A percentile compares a stretch with the other conserved stretches of the same genome.
Evolutionary conservation across 2,329 filamentous ascomycete genomes (phyloP).

Genomic region (Byssochlamys sp.): DNA sequence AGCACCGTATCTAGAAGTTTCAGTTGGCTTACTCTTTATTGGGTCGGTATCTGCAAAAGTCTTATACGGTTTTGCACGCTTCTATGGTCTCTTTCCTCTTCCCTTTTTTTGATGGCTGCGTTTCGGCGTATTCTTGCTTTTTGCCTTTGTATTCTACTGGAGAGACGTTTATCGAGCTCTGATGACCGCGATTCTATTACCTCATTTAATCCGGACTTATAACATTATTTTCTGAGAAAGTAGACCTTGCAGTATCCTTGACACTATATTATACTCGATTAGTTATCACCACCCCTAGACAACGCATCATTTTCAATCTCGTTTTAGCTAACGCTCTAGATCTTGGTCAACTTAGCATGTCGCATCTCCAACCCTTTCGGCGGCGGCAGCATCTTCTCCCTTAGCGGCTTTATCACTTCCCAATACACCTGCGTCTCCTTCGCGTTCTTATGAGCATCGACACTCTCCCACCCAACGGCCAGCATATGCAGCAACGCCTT

Average conservation of each 20-base stretch:
- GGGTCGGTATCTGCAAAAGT: constrained; percentile 5
- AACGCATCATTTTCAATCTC: background rate
- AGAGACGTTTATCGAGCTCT: constrained; percentile 12
- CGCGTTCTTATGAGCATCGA: constrained; percentile 41
- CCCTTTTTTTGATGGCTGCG: constrained; percentile 3
- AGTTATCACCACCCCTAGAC: background rate
- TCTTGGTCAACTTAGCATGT: constrained; percentile 33
- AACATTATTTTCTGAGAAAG: background rate
- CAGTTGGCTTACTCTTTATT: constrained; percentile 1
- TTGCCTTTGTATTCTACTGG: constrained; percentile 25
- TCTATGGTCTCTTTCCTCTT: constrained; percentile 11
- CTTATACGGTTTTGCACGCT: constrained; percentile 9
- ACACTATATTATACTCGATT: background rate
- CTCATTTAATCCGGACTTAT: constrained; percentile 3
- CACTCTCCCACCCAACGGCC: constrained; percentile 44
- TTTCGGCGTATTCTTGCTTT: constrained; percentile 12
- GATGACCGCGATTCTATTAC: background rate
- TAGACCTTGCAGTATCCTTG: constrained; percentile 1
- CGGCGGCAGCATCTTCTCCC: constrained; percentile 28
- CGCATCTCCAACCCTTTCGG: constrained; percentile 36
- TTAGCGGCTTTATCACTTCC: constrained; percentile 32
- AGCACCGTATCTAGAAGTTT: constrained; percentile 54
- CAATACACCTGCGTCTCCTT: constrained; percentile 38
- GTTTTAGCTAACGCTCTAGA: constrained; percentile 7
- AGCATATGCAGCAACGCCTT: constrained; percentile 35